A percentile compares a stretch with the other conserved stretches of the same genome.
These are phyloP conservation scores for Penicillium mononematosum DNA, from an alignment of 495 filamentous ascomycete genomes.

Conservation along the genomic window DNA sequence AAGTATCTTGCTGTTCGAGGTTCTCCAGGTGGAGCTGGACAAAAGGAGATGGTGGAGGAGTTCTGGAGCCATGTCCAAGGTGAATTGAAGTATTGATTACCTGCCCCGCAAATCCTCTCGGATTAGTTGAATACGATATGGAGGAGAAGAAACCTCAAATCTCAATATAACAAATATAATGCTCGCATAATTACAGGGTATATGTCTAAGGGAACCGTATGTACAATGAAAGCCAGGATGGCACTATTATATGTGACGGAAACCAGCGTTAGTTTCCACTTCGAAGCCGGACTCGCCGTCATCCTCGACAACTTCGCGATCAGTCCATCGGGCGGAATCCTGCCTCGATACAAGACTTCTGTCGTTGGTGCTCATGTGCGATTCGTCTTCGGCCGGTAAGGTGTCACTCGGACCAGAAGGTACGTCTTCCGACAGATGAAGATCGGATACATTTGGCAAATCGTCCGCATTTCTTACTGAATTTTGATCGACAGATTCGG, in stretches of 20 bases:
- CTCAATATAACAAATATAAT: background rate
- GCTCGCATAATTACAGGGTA: constrained; percentile 15
- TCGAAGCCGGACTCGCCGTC: constrained; percentile 30
- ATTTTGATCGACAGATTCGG: constrained; percentile 2
- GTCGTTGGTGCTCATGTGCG: constrained; percentile 14
- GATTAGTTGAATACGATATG: background rate
- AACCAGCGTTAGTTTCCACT: constrained; percentile 24
- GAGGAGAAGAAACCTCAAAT: background rate
- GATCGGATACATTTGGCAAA: constrained; percentile 1
- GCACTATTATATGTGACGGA: constrained; percentile 9
- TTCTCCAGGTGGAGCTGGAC: constrained; percentile 55
- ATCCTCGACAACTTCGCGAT: constrained; percentile 37
- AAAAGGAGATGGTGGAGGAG: constrained; percentile 75
- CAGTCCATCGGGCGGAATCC: constrained; percentile 42
- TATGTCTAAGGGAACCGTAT: constrained; percentile 14
- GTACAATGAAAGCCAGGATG: constrained; percentile 13
- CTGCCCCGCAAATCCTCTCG: background rate
- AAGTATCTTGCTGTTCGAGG: constrained; percentile 76
- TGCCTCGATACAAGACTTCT: constrained; percentile 25
- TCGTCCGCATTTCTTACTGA: constrained; percentile 9
- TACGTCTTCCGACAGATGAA: background rate
- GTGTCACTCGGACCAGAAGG: constrained; percentile 12
- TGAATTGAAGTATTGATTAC: constrained; percentile 31
- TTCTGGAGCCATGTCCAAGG: constrained; percentile 62
- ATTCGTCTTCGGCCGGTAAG: constrained; percentile 14